phyloP scores from a whole-genome alignment of 2,329 filamentous ascomycete genomes.

The Parastagonospora nodorum region DNA sequence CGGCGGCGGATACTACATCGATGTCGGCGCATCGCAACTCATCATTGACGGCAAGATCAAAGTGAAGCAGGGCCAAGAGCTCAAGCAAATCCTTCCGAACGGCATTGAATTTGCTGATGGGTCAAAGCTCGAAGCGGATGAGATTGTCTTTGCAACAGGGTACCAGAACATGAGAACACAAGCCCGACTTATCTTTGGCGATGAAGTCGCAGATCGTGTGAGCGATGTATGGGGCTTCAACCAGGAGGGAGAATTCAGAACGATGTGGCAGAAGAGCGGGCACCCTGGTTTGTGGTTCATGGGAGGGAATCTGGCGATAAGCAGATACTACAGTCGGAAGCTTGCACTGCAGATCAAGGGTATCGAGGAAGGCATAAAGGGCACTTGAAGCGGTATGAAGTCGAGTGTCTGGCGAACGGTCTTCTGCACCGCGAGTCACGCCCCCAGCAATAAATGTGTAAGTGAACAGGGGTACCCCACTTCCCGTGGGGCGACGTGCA shows the following conservation, averaged over 20 bases:
- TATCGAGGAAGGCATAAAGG: conserved; percentile 35
- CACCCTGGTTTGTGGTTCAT: conserved; percentile 52
- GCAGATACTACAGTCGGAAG: conserved; percentile 55
- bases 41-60: conserved; percentile 54
- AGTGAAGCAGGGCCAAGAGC: conserved; percentile 47
- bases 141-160: conserved; percentile 55
- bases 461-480: not conserved
- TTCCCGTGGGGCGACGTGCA: not conserved
- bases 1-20: conserved; percentile 55
- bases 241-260: conserved; percentile 54
- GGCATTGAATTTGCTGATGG: conserved; percentile 54
- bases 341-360: conserved; percentile 55
- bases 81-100: conserved; percentile 44
- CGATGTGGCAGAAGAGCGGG: conserved; percentile 44
- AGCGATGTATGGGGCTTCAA: conserved; percentile 55
- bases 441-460: not conserved
- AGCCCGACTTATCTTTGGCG: conserved; percentile 48
- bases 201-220: conserved; percentile 47
- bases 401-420: not conserved
- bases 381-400: not conserved
- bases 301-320: conserved; percentile 50
- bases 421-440: not conserved
- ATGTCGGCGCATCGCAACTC: conserved; percentile 51
- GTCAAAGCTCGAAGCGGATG: conserved; percentile 49
- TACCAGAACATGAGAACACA: conserved; percentile 52